Evolutionary conservation across 139 green algal genomes (phyloP).

Genomic region (Chlamydomonas incerta): DNA sequence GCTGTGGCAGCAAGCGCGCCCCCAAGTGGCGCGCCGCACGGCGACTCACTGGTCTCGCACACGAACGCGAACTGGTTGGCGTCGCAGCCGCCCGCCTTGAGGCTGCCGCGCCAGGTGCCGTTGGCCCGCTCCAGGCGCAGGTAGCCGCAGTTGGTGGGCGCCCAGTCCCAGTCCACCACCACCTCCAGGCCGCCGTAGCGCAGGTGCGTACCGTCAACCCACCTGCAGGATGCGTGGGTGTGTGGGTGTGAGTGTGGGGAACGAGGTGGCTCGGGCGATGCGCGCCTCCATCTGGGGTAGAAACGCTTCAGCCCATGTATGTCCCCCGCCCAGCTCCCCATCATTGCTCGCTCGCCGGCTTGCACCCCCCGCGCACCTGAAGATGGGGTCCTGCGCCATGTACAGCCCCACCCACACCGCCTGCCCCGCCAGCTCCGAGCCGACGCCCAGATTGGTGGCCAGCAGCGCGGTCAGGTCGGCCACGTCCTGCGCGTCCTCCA

Average conservation of each 20-base stretch:
- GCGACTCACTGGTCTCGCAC: neutral
- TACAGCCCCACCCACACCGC: neutral
- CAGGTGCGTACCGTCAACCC: neutral
- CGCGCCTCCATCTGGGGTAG: too few relatives aligned
- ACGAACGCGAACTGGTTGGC: neutral
- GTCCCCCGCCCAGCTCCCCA: too few relatives aligned
- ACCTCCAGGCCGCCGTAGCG: neutral
- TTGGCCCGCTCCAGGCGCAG: too few relatives aligned
- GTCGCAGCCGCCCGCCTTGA: neutral
- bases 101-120: neutral
- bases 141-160: too few relatives aligned
- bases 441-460: neutral
- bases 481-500: neutral
- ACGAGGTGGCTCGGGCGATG: too few relatives aligned
- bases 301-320: too few relatives aligned
- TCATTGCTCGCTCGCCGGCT: too few relatives aligned
- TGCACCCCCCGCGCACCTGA: too few relatives aligned
- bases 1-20: too few relatives aligned
- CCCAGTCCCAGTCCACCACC: neutral
- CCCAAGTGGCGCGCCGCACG: too few relatives aligned
- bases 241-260: too few relatives aligned
- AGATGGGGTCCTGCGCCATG: neutral
- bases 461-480: neutral
- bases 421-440: too few relatives aligned
- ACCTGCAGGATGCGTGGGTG: neutral